Conservation (phyloP, 805 yeast genomes). For the Barnettozyma botsteinii region DNA sequence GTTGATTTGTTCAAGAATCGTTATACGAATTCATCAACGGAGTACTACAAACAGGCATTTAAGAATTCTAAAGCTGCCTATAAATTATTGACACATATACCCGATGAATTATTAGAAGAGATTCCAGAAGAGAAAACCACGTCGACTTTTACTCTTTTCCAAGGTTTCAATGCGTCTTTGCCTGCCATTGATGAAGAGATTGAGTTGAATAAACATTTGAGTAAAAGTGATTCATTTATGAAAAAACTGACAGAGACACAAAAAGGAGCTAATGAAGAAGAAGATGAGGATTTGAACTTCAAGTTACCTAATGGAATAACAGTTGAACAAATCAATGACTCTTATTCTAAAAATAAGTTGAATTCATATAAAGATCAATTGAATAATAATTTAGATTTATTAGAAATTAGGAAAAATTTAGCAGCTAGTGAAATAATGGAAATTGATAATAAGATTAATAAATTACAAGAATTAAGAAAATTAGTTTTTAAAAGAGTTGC, state of each 20-base stretch:
- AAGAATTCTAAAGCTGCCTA: constrained; percentile 35
- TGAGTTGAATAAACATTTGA: constrained; percentile 24
- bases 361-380: constrained; percentile 34
- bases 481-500: constrained; percentile 55
- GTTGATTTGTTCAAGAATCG: constrained; percentile 22
- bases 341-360: constrained; percentile 38
- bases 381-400: constrained; percentile 42
- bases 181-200: constrained; percentile 45
- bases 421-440: constrained; percentile 62
- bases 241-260: constrained; percentile 18
- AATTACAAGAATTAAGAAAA: constrained; percentile 45
- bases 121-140: constrained; percentile 36
- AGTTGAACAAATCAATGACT: constrained; percentile 34
- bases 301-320: constrained; percentile 36
- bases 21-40: constrained; percentile 30
- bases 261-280: constrained; percentile 18
- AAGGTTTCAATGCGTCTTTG: constrained; percentile 59
- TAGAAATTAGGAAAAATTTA: constrained; percentile 58
- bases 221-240: constrained; percentile 16
- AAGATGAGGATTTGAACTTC: constrained; percentile 20
- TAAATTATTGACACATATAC: constrained; percentile 46
- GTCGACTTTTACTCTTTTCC: constrained; percentile 50
- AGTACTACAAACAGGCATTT: constrained; percentile 33
- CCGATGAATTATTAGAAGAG: constrained; percentile 55
- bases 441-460: constrained; percentile 51